phyloP scores from a whole-genome alignment of 108 stramenopile genomes.

The Cylindrotheca closterium region DNA sequence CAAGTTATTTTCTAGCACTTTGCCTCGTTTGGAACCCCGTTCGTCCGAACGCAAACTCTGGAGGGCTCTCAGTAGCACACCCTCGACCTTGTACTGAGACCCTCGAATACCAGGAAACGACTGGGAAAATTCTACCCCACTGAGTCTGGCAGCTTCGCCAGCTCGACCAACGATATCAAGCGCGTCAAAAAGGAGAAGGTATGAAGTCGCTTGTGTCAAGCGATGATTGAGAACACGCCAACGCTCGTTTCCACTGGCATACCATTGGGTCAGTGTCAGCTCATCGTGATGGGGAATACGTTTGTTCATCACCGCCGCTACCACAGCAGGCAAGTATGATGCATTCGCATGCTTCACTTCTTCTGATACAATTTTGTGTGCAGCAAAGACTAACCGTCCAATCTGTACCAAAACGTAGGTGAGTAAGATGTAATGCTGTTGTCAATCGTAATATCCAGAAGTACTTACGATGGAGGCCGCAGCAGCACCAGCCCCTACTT shows the following conservation, averaged over 20 bases:
- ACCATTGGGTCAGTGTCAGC: slow-evolving; percentile 75
- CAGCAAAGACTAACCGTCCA: slow-evolving; percentile 77
- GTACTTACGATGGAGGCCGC: slow-evolving; percentile 79
- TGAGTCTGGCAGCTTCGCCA: slow-evolving; percentile 89
- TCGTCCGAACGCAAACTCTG: slow-evolving; percentile 82
- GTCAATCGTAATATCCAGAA: too few species aligned
- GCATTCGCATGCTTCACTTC: slow-evolving; percentile 86
- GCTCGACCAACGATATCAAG: slow-evolving; percentile 87
- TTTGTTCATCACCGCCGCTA: slow-evolving; percentile 67
- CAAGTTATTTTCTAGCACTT: slow-evolving; percentile 6
- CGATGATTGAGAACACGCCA: slow-evolving; percentile 80
- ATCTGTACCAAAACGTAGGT: slow-evolving; percentile 22
- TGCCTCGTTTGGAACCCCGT: slow-evolving; percentile 71
- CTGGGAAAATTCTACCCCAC: slow-evolving; percentile 88
- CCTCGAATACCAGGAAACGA: slow-evolving; percentile 85
- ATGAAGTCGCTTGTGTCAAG: slow-evolving; percentile 63
- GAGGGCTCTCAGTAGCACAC: slow-evolving; percentile 77
- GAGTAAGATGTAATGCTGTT: background rate
- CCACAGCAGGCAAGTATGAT: slow-evolving; percentile 84
- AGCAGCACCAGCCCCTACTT: slow-evolving; percentile 87
- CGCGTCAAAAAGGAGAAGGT: slow-evolving; percentile 76
- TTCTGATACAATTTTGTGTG: slow-evolving; percentile 82
- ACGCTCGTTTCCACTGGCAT: slow-evolving; percentile 55
- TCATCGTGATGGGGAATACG: slow-evolving; percentile 81
- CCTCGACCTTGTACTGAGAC: slow-evolving; percentile 85